A percentile compares a stretch with the other conserved stretches of the same genome.
Evolutionary conservation across 1,139 yeast genomes (phyloP).

Genomic region (Starmera stellimalicola): DNA sequence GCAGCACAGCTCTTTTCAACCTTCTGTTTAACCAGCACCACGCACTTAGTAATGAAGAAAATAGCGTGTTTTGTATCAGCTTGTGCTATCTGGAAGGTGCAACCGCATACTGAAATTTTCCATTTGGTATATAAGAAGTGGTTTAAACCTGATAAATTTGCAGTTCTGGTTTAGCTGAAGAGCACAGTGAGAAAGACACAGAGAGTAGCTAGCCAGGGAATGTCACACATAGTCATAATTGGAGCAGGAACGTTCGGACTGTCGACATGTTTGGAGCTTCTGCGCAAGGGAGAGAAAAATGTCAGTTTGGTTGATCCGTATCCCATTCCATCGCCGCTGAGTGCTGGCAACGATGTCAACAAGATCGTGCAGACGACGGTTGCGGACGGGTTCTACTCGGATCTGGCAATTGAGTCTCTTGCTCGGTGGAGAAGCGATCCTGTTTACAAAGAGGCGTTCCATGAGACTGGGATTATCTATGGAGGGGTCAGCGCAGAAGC

Average conservation of each 20-base stretch:
- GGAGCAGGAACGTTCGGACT: constrained; percentile 30
- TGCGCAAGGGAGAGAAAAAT: constrained; percentile 17
- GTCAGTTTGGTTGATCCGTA: constrained; percentile 29
- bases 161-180: too few relatives aligned
- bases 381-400: constrained; percentile 25
- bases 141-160: too few relatives aligned
- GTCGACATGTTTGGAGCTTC: constrained; percentile 26
- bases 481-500: constrained; percentile 2
- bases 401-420: constrained; percentile 31
- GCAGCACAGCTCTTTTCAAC: too few relatives aligned
- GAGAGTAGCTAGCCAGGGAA: too few relatives aligned
- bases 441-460: constrained; percentile 20
- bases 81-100: too few relatives aligned
- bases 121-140: too few relatives aligned
- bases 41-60: too few relatives aligned
- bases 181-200: too few relatives aligned
- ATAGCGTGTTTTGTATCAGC: too few relatives aligned
- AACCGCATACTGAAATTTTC: too few relatives aligned
- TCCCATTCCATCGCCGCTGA: constrained; percentile 34
- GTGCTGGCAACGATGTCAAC: constrained; percentile 38
- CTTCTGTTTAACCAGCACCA: too few relatives aligned
- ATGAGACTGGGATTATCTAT: constrained; percentile 23
- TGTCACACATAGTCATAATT: constrained; percentile 8
- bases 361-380: constrained; percentile 35
- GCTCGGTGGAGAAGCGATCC: constrained; percentile 27